Evolutionary conservation across 2,329 filamentous ascomycete genomes (phyloP), one percentile per base, ranked within the genome.

Genomic region (Myriosclerotinia duriaeana): DNA sequence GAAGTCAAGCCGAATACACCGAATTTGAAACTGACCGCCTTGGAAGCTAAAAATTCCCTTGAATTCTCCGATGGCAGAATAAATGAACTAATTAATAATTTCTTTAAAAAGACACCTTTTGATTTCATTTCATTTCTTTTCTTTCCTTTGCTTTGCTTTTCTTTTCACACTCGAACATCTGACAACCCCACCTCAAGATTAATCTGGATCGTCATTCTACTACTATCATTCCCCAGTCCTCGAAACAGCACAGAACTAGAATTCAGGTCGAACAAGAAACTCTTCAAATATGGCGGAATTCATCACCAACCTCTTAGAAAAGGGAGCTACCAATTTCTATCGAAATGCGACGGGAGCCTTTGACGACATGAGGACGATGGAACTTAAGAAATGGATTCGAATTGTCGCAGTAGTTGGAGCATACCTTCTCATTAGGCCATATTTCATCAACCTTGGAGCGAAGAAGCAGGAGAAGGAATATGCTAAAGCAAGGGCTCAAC

Each of bases 401-500:
- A 82, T 95, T 67, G 78, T 92, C 71, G 83, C 87, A 71, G 84
- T 92, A 69, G 84, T 92, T 26, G 86, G 91, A 73, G 88, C 85
- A 65, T 96, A 94, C 80, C 76, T 88, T 70, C 83, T 95, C 63
- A 74, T 92, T 34, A 87, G 92, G 0, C 91, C 91, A 0, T 92
- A 92, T 76, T 77, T 93, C 62, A 82, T 93, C 74, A 89, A 89
- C 74, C 78, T 87, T 48, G 87, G 87, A 72, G 85, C 83, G 68
- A 86, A 85, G 73, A 78, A 83, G 69, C 87, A 91, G 74, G 85
- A 87, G 76, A 83, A 83, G 73, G 82, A 88, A 75, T 81, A 90
- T 74, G 87, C 88, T 72, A 82, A 78, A 67, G 76, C 77, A 48
- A 71, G 78, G 8, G 78, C 80, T 50, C 74, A 76, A 11, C 77